A percentile compares a stretch with the other conserved stretches of the same genome.
These are phyloP conservation scores for Trichosporon inkin DNA, from an alignment of 1,284 basidiomycete species.

Conservation along the genomic window DNA sequence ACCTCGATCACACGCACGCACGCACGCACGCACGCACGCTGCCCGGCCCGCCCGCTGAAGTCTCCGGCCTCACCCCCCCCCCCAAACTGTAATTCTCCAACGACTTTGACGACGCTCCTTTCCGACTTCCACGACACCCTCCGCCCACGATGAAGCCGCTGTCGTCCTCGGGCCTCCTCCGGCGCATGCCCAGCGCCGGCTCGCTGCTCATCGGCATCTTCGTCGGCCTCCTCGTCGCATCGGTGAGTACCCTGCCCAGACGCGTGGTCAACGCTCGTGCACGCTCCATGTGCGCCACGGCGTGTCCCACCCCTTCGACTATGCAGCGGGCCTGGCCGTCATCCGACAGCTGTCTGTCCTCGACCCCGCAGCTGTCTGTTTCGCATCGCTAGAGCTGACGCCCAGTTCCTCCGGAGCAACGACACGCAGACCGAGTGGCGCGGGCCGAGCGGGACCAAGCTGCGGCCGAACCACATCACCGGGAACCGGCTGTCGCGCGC, in stretches of 20 bases:
- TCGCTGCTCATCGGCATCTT: slow-evolving; percentile 49
- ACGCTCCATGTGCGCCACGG: slow-evolving; percentile 4
- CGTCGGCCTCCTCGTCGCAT: slow-evolving; percentile 50
- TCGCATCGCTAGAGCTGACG: slow-evolving; percentile 5
- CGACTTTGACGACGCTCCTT: slow-evolving; percentile 5
- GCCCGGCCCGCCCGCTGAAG: too few species aligned
- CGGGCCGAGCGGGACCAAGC: slow-evolving; percentile 11
- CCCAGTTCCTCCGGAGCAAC: slow-evolving; percentile 3
- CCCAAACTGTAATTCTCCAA: slow-evolving; percentile 6
- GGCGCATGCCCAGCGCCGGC: slow-evolving; percentile 47
- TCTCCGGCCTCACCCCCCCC: neutral
- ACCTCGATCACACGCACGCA: too few species aligned
- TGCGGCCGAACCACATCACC: slow-evolving; percentile 17
- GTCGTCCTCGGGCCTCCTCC: slow-evolving; percentile 27
- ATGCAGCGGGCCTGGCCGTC: too few species aligned
- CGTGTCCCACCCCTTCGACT: neutral
- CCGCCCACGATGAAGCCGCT: slow-evolving; percentile 19
- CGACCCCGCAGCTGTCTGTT: too few species aligned
- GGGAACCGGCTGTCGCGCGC: slow-evolving; percentile 34
- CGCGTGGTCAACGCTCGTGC: slow-evolving; percentile 4
- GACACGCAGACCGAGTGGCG: slow-evolving; percentile 14
- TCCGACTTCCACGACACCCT: neutral
- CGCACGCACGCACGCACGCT: too few species aligned
- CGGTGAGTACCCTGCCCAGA: slow-evolving; percentile 32
- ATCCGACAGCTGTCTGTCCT: too few species aligned